Evolutionary conservation across 306 rosid genomes (phyloP).

Genomic region (Vicia faba): DNA sequence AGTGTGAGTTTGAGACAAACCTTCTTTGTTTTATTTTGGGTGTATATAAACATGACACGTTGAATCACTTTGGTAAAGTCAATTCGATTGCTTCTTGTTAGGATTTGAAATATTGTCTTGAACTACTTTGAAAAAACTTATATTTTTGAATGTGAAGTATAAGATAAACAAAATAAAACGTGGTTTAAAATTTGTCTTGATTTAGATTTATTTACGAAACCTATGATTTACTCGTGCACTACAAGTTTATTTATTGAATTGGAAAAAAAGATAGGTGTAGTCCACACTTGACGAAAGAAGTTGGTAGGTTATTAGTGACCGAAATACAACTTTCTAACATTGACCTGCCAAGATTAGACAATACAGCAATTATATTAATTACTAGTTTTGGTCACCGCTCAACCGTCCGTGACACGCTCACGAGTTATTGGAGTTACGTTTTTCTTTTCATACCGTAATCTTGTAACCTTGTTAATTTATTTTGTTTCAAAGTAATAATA

Average conservation of each 20-base stretch:
- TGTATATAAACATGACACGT: no score
- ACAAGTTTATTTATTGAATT: neutral
- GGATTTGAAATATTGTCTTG: no score
- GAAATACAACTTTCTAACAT: slow-evolving; percentile 22
- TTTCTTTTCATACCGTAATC: neutral
- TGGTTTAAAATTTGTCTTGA: neutral
- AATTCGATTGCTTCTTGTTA: no score
- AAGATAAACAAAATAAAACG: no score
- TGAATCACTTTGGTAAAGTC: no score
- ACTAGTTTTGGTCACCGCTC: neutral
- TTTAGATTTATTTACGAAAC: neutral
- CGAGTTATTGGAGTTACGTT: neutral
- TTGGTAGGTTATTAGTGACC: slow-evolving; percentile 41
- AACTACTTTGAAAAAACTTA: no score
- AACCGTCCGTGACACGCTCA: neutral
- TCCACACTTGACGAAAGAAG: slow-evolving; percentile 4
- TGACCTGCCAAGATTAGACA: neutral
- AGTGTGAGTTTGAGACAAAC: no score
- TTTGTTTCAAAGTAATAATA: neutral
- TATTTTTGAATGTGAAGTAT: no score
- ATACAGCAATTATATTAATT: neutral
- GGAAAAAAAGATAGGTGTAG: slow-evolving; percentile 3
- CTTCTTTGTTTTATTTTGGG: no score
- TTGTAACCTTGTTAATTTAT: neutral
- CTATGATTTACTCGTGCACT: neutral